Base-by-base conservation (phyloP, 225 moss, liverwort and hornwort species). In the Pseudoscleropodium purum region DNA sequence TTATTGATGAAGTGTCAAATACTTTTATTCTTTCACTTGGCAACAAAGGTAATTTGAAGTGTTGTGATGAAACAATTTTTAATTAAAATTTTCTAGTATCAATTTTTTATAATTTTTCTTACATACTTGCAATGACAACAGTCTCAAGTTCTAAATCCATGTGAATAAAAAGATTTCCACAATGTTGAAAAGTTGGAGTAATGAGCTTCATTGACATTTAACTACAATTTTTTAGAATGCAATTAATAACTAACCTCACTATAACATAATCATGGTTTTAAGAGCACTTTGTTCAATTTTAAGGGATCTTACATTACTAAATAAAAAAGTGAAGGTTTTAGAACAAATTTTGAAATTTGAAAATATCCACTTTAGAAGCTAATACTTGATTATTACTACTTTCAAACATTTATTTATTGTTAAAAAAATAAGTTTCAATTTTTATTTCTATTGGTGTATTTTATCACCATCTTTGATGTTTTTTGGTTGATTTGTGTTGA, bases 231-330 rank as follows among this genome's bases (percentile, higher is more conserved):
- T 6, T 47, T 18, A 6, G 3, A 47, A 45, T 30, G 4, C 30
- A 0, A 45, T 45, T 74, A 74, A 45, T 11, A 74, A 30, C 11
- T 11, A 47, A 11, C 6, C 18, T 47, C 18, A 47, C 6, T 30
- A 47, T 18, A 1, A 49, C 1, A 13, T 7, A 49, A 49, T 75
- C 4, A 31, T 12, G 7, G 2, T 45, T 43, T 41, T 29, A 10
- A 45, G 43, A 43, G 45, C 9, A 10, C 10, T 10, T 29, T 45
- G 6, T 43, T 43, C 16, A 73, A 27, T 27, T 73, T 9, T 73
- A 3, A 27, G 0, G 2, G 10, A 73, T 43, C 29, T 29, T 17
- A 16, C 1, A 17, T 29, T 27, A 6, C 3, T 2, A 16, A 29
- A 73, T 47, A 19, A 75, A 0, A 2, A 75, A 31, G 75, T 19